These are phyloP conservation scores for Backusella luteola DNA, from an alignment of 192 early-diverging fungal genomes.

Conservation along the genomic window DNA sequence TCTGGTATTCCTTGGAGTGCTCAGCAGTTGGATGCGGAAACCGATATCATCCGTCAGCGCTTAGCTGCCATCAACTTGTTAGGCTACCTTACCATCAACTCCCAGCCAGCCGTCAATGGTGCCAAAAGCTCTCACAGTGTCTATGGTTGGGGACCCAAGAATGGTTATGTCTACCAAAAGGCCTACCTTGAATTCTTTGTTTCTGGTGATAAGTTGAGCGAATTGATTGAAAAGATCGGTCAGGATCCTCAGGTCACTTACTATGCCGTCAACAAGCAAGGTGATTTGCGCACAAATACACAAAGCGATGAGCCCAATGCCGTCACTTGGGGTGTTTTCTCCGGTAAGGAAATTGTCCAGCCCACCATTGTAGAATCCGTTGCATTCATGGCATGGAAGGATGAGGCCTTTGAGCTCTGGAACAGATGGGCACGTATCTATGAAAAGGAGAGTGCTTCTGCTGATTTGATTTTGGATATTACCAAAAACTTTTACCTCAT, in stretches of 20 bases:
- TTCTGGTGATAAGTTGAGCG: slow-evolving; percentile 60
- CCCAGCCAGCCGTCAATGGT: slow-evolving; percentile 95
- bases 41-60: slow-evolving; percentile 65
- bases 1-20: slow-evolving; percentile 91
- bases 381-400: slow-evolving; percentile 95
- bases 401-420: slow-evolving; percentile 96
- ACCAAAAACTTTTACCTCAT: slow-evolving; percentile 83
- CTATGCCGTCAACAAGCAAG: slow-evolving; percentile 85
- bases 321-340: slow-evolving; percentile 99
- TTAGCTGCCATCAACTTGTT: slow-evolving; percentile 70
- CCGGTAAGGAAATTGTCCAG: slow-evolving; percentile 93
- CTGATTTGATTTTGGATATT: slow-evolving; percentile 58
- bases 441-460: slow-evolving; percentile 43
- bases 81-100: slow-evolving; percentile 92
- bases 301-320: slow-evolving; percentile 86
- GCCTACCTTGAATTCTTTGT: slow-evolving; percentile 98
- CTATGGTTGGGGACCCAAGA: slow-evolving; percentile 96
- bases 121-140: slow-evolving; percentile 66
- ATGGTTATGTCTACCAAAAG: slow-evolving; percentile 97
- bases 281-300: slow-evolving; percentile 90
- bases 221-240: slow-evolving; percentile 70
- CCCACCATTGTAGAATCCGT: slow-evolving; percentile 93
- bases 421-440: slow-evolving; percentile 84
- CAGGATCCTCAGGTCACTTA: slow-evolving; percentile 76
- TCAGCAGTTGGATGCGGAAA: slow-evolving; percentile 67